These are phyloP conservation scores for Neohortaea acidophila DNA, from an alignment of 495 filamentous ascomycete genomes.

Conservation along the genomic window DNA sequence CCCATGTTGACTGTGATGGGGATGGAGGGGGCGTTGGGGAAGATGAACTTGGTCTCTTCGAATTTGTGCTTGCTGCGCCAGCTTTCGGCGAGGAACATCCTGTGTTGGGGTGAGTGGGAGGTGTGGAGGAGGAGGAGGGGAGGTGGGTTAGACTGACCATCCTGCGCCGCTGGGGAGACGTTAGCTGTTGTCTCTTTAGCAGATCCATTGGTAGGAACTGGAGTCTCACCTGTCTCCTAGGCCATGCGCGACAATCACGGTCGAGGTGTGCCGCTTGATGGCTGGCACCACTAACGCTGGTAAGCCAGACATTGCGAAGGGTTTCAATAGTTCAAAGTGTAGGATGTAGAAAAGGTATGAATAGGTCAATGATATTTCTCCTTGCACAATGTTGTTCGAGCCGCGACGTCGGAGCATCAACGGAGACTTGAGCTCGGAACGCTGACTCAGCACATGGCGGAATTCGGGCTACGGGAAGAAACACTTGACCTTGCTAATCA, in stretches of 20 bases:
- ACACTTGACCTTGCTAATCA: too few relatives aligned
- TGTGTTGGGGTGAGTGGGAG: slow-evolving; percentile 18
- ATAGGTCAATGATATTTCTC: too few relatives aligned
- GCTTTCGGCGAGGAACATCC: slow-evolving; percentile 69
- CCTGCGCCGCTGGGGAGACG: slow-evolving; percentile 27
- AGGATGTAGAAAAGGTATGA: too few relatives aligned
- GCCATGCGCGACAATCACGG: slow-evolving; percentile 86
- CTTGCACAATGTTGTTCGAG: too few relatives aligned
- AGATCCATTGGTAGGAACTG: too few relatives aligned
- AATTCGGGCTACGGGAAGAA: too few relatives aligned
- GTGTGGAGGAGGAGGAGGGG: not conserved
- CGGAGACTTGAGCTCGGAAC: too few relatives aligned
- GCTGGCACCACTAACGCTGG: slow-evolving; percentile 68
- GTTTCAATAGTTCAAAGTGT: too few relatives aligned
- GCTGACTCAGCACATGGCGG: too few relatives aligned
- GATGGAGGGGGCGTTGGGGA: slow-evolving; percentile 83
- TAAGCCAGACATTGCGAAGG: slow-evolving; percentile 31
- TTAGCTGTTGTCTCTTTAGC: slow-evolving; percentile 6
- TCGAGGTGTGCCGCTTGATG: slow-evolving; percentile 80
- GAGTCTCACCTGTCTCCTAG: slow-evolving; percentile 56
- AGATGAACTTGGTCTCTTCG: slow-evolving; percentile 78
- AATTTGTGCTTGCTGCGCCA: slow-evolving; percentile 73
- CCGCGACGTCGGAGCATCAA: too few relatives aligned
- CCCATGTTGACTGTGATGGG: slow-evolving; percentile 74
- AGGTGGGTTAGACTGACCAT: slow-evolving; percentile 19